Evolutionary conservation across 106 monocot species (phyloP).

Genomic region (Dioscorea dumetorum): DNA sequence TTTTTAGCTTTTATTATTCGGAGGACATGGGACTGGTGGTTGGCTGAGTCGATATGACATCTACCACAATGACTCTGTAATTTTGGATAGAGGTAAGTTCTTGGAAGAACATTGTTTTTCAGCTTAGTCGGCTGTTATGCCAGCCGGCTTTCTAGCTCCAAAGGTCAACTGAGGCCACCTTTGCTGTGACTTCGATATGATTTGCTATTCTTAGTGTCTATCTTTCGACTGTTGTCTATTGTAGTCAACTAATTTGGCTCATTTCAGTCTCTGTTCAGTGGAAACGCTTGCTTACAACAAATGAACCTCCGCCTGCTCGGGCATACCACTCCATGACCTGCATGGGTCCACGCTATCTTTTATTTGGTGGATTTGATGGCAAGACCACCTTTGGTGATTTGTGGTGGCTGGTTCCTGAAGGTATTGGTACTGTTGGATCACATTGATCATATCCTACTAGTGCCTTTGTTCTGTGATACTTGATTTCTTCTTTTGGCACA

Average conservation of each 20-base stretch:
- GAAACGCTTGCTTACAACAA: conserved; percentile 62
- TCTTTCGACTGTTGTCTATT: background rate
- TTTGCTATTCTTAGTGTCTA: no score
- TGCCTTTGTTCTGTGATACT: no score
- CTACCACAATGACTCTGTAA: conserved; percentile 87
- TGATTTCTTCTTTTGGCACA: no score
- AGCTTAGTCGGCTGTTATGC: background rate
- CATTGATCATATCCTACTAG: background rate
- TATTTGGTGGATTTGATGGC: conserved; percentile 99
- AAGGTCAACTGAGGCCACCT: no score
- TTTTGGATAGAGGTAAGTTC: conserved; percentile 81
- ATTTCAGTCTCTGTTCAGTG: conserved; percentile 94
- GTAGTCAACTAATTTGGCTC: conserved; percentile 3
- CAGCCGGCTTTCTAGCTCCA: background rate
- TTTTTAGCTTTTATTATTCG: conserved; percentile 89
- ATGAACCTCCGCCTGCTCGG: conserved; percentile 86
- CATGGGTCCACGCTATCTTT: conserved; percentile 69
- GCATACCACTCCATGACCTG: conserved; percentile 95
- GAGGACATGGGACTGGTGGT: conserved; percentile 96
- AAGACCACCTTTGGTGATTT: conserved; percentile 89
- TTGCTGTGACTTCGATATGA: no score
- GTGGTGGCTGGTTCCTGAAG: conserved; percentile 98
- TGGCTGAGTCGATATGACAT: conserved; percentile 98
- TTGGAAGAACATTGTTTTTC: background rate
- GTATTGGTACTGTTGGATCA: conserved; percentile 18